Percentiles rank a stretch among this genome's conserved stretches.
phyloP scores from a whole-genome alignment of 768 basidiomycete genomes.

The Lentinula sp. region DNA sequence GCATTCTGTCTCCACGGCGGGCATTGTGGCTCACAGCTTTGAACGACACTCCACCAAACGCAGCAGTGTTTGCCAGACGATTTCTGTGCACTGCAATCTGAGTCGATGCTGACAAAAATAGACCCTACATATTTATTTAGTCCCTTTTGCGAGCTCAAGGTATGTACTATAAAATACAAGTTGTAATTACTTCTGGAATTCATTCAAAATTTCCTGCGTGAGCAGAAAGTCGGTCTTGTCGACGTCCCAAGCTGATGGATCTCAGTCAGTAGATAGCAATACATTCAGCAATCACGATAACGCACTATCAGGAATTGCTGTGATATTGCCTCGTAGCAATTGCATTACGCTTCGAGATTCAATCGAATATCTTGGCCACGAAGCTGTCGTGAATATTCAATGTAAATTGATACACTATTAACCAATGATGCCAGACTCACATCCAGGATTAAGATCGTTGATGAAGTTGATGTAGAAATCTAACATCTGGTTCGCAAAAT shows the following conservation, averaged over 20 bases:
- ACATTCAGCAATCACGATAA: neutral
- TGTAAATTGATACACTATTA: neutral
- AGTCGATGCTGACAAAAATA: too few relatives aligned
- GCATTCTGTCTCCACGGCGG: too few relatives aligned
- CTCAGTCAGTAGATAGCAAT: neutral
- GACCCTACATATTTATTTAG: too few relatives aligned
- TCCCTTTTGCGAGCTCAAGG: too few relatives aligned
- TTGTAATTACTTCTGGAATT: slow-evolving; percentile 36
- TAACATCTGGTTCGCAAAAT: slow-evolving; percentile 40
- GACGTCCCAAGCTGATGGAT: slow-evolving; percentile 30
- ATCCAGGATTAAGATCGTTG: slow-evolving; percentile 47
- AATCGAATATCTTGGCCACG: slow-evolving; percentile 40
- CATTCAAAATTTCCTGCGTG: slow-evolving; percentile 29
- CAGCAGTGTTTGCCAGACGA: too few relatives aligned
- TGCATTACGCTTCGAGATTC: slow-evolving; percentile 36
- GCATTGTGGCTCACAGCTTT: too few relatives aligned
- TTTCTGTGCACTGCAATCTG: too few relatives aligned
- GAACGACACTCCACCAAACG: too few relatives aligned
- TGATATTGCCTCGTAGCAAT: slow-evolving; percentile 45
- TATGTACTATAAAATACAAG: too few relatives aligned
- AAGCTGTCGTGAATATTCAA: slow-evolving; percentile 18
- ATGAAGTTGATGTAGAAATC: slow-evolving; percentile 56
- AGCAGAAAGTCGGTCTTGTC: slow-evolving; percentile 38
- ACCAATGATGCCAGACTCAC: slow-evolving; percentile 23
- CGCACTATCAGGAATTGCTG: slow-evolving; percentile 47